Percentiles rank a stretch among this genome's conserved stretches.
phyloP scores from a whole-genome alignment of 331 rosid genomes.

The Rosa hybrid region DNA sequence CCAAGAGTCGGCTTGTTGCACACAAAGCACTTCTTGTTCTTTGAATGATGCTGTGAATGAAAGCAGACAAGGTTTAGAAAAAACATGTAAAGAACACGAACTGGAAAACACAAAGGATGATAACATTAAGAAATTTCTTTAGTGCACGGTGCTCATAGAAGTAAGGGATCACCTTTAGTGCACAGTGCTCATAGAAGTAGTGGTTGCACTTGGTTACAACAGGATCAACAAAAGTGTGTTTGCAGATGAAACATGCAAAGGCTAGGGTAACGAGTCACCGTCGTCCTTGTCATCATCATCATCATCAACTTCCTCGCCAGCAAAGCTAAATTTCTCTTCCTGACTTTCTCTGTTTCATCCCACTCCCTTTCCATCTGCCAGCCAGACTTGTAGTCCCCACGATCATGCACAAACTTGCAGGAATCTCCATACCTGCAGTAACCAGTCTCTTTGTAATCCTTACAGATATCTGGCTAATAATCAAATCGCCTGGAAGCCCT shows the following conservation, averaged over 20 bases:
- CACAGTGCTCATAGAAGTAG: slow-evolving; percentile 90
- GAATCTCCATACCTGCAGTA: slow-evolving; percentile 92
- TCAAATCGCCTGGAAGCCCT: slow-evolving; percentile 85
- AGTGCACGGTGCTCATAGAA: slow-evolving; percentile 33
- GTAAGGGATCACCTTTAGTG: slow-evolving; percentile 60
- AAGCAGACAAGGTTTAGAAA: not conserved
- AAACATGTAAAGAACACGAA: not conserved
- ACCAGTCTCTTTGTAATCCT: slow-evolving; percentile 92
- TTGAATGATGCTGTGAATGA: slow-evolving; percentile 74
- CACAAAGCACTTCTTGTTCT: slow-evolving; percentile 92
- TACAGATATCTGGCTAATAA: slow-evolving; percentile 94
- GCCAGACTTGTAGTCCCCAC: slow-evolving; percentile 89
- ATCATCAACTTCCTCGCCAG: slow-evolving; percentile 39
- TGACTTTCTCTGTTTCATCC: slow-evolving; percentile 78
- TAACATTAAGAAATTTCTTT: slow-evolving; percentile 32
- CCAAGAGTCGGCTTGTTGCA: slow-evolving; percentile 93
- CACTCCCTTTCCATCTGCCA: slow-evolving; percentile 97
- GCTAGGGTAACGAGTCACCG: slow-evolving; percentile 51
- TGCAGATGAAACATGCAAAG: slow-evolving; percentile 86
- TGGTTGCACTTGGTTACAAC: slow-evolving; percentile 88
- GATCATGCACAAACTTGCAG: slow-evolving; percentile 89
- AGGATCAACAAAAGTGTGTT: slow-evolving; percentile 86
- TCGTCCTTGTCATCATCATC: slow-evolving; percentile 57
- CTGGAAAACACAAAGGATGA: not conserved
- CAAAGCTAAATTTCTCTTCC: slow-evolving; percentile 72